Base-by-base conservation (phyloP, 2,329 filamentous ascomycete species). In the Talaromyces sp. region DNA sequence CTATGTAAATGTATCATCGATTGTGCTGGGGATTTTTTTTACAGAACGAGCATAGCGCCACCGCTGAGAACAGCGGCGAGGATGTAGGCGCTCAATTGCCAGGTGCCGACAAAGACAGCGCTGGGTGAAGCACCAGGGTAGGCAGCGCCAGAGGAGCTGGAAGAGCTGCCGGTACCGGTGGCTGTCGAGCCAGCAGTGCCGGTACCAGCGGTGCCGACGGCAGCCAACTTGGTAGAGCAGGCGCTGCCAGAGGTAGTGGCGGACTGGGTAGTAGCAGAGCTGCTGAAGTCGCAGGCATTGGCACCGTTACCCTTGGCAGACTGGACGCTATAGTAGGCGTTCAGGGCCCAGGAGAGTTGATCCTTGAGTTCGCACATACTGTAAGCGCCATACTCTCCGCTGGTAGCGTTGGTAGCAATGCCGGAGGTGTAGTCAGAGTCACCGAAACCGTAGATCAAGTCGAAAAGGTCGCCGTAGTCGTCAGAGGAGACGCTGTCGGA, bases 401-500 rank as follows among this genome's bases (percentile, higher is more conserved):
- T 72, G 63, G 72, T 77, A 12, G 69, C 70, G 64, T 82, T 76
- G 61, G 69, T 65, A 21, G 46, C 42, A 64, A 82, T 78, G 61
- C 79, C 80, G 21, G 35, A n/a, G 33, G 35, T 28, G 33, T 63
- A 63, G 12, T 64, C 69, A 66, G 79, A 79, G 48, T 68, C 69
- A 28, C 69, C 57, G 31, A 68, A 66, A 63, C 76, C 76, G 68
- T 79, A 81, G 61, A 82, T 73, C 64, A 73, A 74, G 65, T 71
- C 82, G 77, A 98, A 98, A 68, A 95, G 84, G 16, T 83, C 79
- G 57, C 84, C 85, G 70, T 86, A 89, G 62, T 86, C 79, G 60
- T 87, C 81, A 57, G 80, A 74, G 66, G 83, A 79, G 25, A 92
- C 79, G 69, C 77, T 76, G 54, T 82, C 76, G 52, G 84, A 80